Base-by-base conservation (phyloP, 2,329 filamentous ascomycete genomes). In the Amauroascus verrucosus region DNA sequence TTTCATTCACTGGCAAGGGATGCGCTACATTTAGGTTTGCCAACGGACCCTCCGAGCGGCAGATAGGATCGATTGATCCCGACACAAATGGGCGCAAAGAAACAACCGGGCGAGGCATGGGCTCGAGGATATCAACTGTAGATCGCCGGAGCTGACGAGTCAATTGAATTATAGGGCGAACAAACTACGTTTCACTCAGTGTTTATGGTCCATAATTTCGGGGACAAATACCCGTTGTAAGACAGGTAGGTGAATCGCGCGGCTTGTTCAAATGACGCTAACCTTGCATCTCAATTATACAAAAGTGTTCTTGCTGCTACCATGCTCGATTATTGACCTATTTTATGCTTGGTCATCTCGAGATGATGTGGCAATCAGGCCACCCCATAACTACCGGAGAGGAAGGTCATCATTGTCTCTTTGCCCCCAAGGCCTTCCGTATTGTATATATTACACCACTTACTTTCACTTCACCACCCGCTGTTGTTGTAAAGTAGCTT, bases 401-500 rank as follows among this genome's bases (percentile, higher is more conserved):
- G n/a, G n/a, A 18, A 16, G 6, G 18, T 38, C 35, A 16, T 38
- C 35, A 7, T 38, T 2, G 18, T n/a, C 11, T 35, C 14, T 18
- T 18, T 38, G 16, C 37, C n/a, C 13, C 16, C 13, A 2, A 3
- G 16, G 20, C 9, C 18, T 11, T 41, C 18, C 20, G 24, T 18
- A 38, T 38, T 18, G 24, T n/a, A 20, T 8, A 41, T 18, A 38
- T 38, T 18, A 43, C 28, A 20, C 9, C 6, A 16, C 33, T 8
- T 8, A 11, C 8, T 22, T 38, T 37, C 18, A 5, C 37, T 35
- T 9, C 32, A 50, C 2, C 11, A 30, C 3, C 53, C 48, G 45
- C 54, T 56, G 2, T 62, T 63, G 47, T 66, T 67, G 49, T 60
- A 67, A 2, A 63, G 63, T 53, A 67, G 62, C 40, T 58, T 46